Conservation (phyloP, 2,329 filamentous ascomycete species). For the Talaromyces rugulosus region DNA sequence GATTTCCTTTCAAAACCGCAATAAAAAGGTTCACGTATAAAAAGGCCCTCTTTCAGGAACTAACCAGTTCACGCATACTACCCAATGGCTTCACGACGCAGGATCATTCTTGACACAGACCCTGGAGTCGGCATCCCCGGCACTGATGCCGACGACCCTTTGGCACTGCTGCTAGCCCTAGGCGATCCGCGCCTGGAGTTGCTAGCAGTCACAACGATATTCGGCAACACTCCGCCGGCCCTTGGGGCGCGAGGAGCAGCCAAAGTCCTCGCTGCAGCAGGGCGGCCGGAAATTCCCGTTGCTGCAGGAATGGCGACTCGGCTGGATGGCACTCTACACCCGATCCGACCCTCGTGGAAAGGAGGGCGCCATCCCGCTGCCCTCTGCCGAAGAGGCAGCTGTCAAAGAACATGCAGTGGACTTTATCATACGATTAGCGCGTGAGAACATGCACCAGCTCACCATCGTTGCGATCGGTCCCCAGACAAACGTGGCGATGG, state of each 20-base stretch:
- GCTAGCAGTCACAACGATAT: background rate
- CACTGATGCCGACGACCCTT: slow-evolving; percentile 1
- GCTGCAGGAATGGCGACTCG: slow-evolving; percentile 1
- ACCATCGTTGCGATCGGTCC: background rate
- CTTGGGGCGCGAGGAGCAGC: background rate
- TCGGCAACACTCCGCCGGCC: slow-evolving; percentile 2
- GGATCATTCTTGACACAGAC: background rate
- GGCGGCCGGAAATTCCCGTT: background rate
- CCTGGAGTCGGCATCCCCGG: background rate
- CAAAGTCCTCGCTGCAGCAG: background rate
- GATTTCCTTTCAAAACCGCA: too few species aligned
- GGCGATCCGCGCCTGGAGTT: background rate
- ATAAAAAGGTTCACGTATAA: too few species aligned
- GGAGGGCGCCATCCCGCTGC: background rate
- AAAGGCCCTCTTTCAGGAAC: background rate
- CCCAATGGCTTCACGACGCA: background rate
- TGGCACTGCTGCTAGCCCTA: background rate
- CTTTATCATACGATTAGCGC: background rate
- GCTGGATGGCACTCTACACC: background rate
- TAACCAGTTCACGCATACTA: background rate
- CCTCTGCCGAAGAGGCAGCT: background rate
- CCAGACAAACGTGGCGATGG: background rate
- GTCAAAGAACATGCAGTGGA: background rate
- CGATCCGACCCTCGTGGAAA: background rate
- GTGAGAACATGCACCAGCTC: background rate